Percentiles rank a stretch among this genome's conserved stretches.
Evolutionary conservation across 805 yeast genomes (phyloP).

Genomic region (Teunomyces barrocoloradensis): DNA sequence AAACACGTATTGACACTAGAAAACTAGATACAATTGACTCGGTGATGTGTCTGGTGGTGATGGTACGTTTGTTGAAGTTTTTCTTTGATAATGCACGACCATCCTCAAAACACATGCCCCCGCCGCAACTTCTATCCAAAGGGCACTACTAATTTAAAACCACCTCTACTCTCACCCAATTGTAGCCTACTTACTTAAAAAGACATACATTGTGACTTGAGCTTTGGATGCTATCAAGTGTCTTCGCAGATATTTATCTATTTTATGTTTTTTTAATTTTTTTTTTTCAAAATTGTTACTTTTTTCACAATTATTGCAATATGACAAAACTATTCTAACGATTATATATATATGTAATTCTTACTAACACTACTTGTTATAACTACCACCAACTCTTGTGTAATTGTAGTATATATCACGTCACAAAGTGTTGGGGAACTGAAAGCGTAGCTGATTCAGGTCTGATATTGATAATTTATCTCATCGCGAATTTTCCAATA

Average conservation of each 20-base stretch:
- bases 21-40: slow-evolving; percentile 1
- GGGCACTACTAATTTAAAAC: too few relatives aligned
- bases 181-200: too few relatives aligned
- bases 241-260: not conserved
- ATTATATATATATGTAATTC: too few relatives aligned
- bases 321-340: too few relatives aligned
- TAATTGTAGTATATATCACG: too few relatives aligned
- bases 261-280: not conserved
- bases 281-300: not conserved
- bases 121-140: too few relatives aligned
- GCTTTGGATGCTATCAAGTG: not conserved
- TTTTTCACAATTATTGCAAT: too few relatives aligned
- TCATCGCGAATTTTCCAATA: slow-evolving; percentile 12
- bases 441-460: not conserved
- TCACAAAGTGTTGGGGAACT: too few relatives aligned
- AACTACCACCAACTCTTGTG: too few relatives aligned
- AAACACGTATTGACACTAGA: slow-evolving; percentile 10
- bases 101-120: not conserved
- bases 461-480: not conserved
- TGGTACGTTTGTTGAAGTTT: slow-evolving; percentile 2
- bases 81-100: not conserved
- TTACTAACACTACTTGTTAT: too few relatives aligned
- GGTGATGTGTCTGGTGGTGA: not conserved
- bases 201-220: not conserved
- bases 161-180: too few relatives aligned